phyloP scores from a whole-genome alignment of 2,329 filamentous ascomycete species.

The Aspergillus sp. region DNA sequence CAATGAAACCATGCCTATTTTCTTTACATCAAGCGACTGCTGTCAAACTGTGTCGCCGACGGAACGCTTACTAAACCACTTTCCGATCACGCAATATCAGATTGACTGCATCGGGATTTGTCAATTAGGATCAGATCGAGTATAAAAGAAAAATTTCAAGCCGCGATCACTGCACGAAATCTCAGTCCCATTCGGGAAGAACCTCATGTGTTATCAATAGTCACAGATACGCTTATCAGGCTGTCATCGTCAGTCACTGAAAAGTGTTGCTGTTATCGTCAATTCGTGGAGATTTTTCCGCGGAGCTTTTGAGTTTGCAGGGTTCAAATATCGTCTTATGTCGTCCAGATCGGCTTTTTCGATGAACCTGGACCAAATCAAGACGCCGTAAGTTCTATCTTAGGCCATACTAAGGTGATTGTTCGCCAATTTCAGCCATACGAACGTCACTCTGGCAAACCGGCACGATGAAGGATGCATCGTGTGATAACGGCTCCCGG shows the following conservation, averaged over 20 bases:
- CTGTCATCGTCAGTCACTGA: slow-evolving; percentile 3
- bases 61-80: slow-evolving; percentile 15
- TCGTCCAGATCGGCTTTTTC: slow-evolving; percentile 7
- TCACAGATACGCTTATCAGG: slow-evolving; percentile 14
- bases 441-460: slow-evolving; percentile 5
- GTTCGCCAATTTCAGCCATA: neutral
- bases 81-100: slow-evolving; percentile 24
- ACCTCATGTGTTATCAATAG: slow-evolving; percentile 3
- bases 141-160: slow-evolving; percentile 10
- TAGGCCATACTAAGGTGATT: neutral
- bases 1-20: neutral
- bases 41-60: neutral
- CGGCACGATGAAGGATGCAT: slow-evolving; percentile 27
- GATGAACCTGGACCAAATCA: neutral
- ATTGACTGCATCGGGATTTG: slow-evolving; percentile 21
- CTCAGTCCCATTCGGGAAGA: neutral
- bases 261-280: slow-evolving; percentile 12
- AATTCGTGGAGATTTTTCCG: slow-evolving; percentile 13
- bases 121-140: slow-evolving; percentile 8
- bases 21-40: neutral
- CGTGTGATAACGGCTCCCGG: slow-evolving; percentile 13
- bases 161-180: too few relatives aligned
- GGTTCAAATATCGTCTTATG: slow-evolving; percentile 7
- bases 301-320: slow-evolving; percentile 9
- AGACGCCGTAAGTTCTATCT: neutral